Evolutionary conservation across 1,284 basidiomycete species (phyloP), one percentile per base, ranked within the genome.

Genomic region (Apiotrichum siamense): DNA sequence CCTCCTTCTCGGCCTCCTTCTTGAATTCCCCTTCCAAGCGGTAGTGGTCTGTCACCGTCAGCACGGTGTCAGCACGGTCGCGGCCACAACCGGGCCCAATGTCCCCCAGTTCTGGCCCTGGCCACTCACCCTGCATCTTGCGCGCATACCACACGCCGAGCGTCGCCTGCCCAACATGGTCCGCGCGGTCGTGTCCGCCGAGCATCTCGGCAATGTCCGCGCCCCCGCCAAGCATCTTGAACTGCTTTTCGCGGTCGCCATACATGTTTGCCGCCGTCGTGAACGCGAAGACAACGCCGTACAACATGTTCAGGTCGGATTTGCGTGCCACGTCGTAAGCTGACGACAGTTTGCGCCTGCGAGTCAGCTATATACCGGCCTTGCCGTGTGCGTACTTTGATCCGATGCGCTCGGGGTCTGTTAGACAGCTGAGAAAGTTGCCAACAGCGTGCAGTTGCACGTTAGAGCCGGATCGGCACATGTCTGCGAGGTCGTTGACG

Each of bases 311-410:
- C 46, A 64, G 60, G 48, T 62, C 62, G 29, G 63, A 53, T 41
- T 55, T 54, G 23, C 55, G 50, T 11, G 47, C 46, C 18, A 66
- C 49, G 20, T 67, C 62, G 45, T 68, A 70, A 17, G 69, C 62
- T 0, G 31, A 35, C 4, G 65, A 59, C 6, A 72, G 58, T 20
- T 62, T 55, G 52, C 64, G 65, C 45, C 67, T 71, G 51, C 6
- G 4, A 17, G 47, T 50, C 38, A 55, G 49, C 27, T 52, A n/a
- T 17, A 24, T 6, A 18, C 6, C 7, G 17, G 17, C 3, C n/a
- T n/a, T n/a, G n/a, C n/a, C n/a, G n/a, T n/a, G n/a, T 39, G 61
- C 67, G 53, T 44, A 72, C 69, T 72, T 72, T 11, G 67, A 57
- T 4, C 50, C 48, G 21, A 66, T 55, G 3, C 63, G 44, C 36